Base-by-base conservation (phyloP, 202 grass and related monocot species). In the Eragrostis tef region DNA sequence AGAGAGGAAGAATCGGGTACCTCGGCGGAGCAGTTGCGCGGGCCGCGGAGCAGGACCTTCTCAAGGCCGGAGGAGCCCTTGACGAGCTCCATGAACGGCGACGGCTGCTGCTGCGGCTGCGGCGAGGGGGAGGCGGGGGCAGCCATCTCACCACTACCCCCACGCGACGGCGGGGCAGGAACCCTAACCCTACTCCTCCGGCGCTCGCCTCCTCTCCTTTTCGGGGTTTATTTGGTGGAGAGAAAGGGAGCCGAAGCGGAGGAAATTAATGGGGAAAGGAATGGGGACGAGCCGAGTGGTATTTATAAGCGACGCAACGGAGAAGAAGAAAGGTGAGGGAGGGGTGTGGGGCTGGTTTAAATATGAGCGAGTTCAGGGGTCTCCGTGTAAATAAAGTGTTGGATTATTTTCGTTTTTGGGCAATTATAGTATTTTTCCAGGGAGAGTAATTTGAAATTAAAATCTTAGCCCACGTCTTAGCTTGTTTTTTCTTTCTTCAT, bases 31-130 rank as follows among this genome's bases (percentile, higher is more conserved):
- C 93, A 91, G 70, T 86, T 88, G 61, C 84, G 87, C 16, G 43
- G 9, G 31, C 92, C 93, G 1, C 87, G 89, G 17, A 99, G 92
- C 52, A 91, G 67, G 44, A 96, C 71, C 89, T 93, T 99, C 8
- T 99, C 89, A 16, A 99, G 87, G 80, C 89, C 93, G 62, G 92
- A 87, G 85, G 84, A 20, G 67, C 71, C 81, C 86, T 81, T 94
- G 75, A 90, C 45, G 79, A 67, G 8, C 87, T 91, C 87, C 41
- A 79, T 42, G 26, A 63, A 86, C 70, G 74, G 79, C 74, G 73
- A 36, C 52, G 57, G 45, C 64, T 3, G 45, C 70, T 69, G 79
- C 74, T 67, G 25, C 52, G 48, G 45, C 64, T 6, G 45, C 53
- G 68, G 53, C 47, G 51, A 43, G 54, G 78, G 44, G 26, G 81